Evolutionary conservation across 2,329 filamentous ascomycete genomes (phyloP).

Genomic region (Sporothrix euskadiensis): DNA sequence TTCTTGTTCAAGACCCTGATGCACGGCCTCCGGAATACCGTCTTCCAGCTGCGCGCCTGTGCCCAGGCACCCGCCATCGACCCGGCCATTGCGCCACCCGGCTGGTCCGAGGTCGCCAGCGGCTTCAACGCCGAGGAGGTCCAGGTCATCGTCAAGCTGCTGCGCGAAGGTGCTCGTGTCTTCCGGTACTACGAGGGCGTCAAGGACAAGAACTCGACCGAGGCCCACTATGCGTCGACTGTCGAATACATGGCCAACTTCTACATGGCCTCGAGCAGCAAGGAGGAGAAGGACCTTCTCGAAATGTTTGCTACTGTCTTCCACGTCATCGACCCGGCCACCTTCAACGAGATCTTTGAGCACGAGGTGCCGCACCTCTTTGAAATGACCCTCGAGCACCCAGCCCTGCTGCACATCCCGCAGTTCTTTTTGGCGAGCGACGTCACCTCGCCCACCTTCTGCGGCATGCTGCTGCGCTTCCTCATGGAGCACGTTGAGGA

Average conservation of each 20-base stretch:
- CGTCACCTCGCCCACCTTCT: constrained; percentile 95
- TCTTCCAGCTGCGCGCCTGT: constrained; percentile 90
- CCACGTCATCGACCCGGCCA: constrained; percentile 96
- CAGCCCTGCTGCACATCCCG: constrained; percentile 87
- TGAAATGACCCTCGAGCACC: constrained; percentile 97
- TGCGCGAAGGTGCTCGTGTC: constrained; percentile 92
- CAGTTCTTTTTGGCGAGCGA: constrained; percentile 99
- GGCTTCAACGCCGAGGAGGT: constrained; percentile 98
- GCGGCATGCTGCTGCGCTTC: constrained; percentile 95
- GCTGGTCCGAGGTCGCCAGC: constrained; percentile 94
- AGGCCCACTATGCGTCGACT: constrained; percentile 74
- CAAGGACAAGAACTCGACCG: constrained; percentile 70
- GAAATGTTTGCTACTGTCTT: constrained; percentile 99
- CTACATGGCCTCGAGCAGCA: constrained; percentile 89
- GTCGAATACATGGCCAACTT: constrained; percentile 93
- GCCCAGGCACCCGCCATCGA: constrained; percentile 77
- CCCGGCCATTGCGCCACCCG: constrained; percentile 72
- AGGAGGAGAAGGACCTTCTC: constrained; percentile 95
- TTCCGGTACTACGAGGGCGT: constrained; percentile 84
- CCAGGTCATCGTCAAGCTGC: constrained; percentile 92
- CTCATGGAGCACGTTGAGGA: constrained; percentile 96
- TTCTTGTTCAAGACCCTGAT: constrained; percentile 96
- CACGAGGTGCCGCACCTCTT: constrained; percentile 96
- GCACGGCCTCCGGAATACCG: constrained; percentile 92
- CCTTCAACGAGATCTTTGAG: constrained; percentile 97